phyloP scores from a whole-genome alignment of 106 monocot species.

The Dendrobium huoshanense region DNA sequence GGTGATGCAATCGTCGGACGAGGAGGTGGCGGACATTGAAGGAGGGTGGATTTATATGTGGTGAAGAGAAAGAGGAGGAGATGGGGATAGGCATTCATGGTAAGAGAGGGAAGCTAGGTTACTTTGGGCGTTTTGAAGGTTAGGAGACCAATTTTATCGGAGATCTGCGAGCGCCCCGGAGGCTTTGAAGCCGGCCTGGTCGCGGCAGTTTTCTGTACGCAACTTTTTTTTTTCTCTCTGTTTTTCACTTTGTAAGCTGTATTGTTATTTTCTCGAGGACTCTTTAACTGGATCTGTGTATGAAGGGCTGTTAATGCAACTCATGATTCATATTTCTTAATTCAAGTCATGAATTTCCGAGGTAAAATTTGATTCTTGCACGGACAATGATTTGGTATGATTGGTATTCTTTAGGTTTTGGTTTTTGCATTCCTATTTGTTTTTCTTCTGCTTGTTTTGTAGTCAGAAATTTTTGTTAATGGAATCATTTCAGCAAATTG shows the following conservation, averaged over 20 bases:
- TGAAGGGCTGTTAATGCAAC: no score
- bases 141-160: neutral
- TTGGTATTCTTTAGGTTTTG: neutral
- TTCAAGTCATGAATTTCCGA: neutral
- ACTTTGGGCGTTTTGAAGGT: neutral
- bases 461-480: neutral
- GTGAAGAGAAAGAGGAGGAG: neutral
- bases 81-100: neutral
- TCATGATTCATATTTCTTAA: neutral
- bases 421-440: no score
- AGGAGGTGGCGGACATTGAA: conserved; percentile 3
- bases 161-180: no score
- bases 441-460: neutral
- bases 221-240: no score
- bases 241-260: neutral
- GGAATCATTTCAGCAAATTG: neutral
- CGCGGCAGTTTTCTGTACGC: no score
- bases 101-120: neutral
- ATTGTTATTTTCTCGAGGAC: neutral
- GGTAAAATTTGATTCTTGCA: neutral
- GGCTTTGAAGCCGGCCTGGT: no score
- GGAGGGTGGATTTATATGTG: conserved; percentile 5
- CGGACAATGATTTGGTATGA: neutral
- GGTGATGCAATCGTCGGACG: conserved; percentile 2
- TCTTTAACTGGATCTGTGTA: neutral